A percentile compares a stretch with the other conserved stretches of the same genome.
phyloP scores from a whole-genome alignment of 1,284 basidiomycete genomes.

The Grifola frondosa region DNA sequence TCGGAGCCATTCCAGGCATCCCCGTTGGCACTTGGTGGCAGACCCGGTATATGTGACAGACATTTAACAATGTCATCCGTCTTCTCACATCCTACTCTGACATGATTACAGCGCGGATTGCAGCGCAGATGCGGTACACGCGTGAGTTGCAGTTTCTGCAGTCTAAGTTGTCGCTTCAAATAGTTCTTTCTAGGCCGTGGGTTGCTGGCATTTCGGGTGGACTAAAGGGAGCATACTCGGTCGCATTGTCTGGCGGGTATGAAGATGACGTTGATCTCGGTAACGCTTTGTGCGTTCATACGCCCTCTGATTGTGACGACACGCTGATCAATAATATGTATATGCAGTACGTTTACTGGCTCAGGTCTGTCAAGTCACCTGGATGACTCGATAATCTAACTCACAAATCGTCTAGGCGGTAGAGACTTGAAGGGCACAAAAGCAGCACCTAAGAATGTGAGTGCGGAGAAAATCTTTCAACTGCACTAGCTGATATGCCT shows the following conservation, averaged over 20 bases:
- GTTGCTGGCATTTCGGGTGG: constrained; percentile 77
- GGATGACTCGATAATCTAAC: constrained; percentile 2
- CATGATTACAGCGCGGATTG: constrained; percentile 51
- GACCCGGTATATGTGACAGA: constrained; percentile 50
- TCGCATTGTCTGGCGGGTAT: constrained; percentile 82
- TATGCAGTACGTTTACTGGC: constrained; percentile 69
- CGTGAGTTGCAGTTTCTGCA: constrained; percentile 45
- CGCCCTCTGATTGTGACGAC: neutral
- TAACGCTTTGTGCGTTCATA: constrained; percentile 67
- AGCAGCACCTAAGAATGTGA: constrained; percentile 72
- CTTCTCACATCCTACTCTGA: neutral
- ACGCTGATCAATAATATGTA: neutral
- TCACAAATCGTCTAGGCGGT: constrained; percentile 51
- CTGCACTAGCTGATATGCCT: neutral
- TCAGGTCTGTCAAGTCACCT: constrained; percentile 43
- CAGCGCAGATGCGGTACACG: constrained; percentile 71
- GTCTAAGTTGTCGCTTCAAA: constrained; percentile 1
- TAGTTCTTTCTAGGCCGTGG: constrained; percentile 52
- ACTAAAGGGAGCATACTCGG: constrained; percentile 68
- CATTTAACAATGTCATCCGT: too few relatives aligned
- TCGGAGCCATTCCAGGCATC: constrained; percentile 70
- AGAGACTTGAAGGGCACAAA: constrained; percentile 81
- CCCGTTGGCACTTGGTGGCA: constrained; percentile 82
- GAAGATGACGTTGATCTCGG: constrained; percentile 83
- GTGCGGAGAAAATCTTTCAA: constrained; percentile 18